Conservation (phyloP, 225 moss, liverwort and hornwort species). For the Bryoerythrophyllum caledonicum region DNA sequence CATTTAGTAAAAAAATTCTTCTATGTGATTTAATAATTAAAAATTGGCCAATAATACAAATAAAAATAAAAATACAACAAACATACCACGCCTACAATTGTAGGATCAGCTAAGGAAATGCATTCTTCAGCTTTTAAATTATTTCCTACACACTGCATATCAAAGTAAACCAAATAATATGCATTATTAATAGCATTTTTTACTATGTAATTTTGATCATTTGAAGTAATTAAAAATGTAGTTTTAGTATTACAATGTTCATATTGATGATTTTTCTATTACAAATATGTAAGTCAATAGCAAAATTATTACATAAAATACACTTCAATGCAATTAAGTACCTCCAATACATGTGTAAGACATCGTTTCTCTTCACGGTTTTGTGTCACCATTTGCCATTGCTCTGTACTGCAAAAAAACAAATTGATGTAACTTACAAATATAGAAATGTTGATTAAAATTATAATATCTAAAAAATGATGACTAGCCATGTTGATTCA, state of each 20-base stretch:
- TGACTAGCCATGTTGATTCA: no score
- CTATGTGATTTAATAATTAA: no score
- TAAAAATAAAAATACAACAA: rapidly evolving
- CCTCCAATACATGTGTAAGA: slow-evolving; percentile 52
- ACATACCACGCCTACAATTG: slow-evolving; percentile 46
- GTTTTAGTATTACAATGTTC: background rate
- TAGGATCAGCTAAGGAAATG: slow-evolving; percentile 1
- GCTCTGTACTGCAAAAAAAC: slow-evolving; percentile 62
- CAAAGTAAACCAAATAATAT: rapidly evolving
- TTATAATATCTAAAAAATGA: no score
- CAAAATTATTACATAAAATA: background rate
- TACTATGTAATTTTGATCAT: background rate
- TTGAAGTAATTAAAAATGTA: no score
- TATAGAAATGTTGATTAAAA: background rate
- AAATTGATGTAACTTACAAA: slow-evolving; percentile 23
- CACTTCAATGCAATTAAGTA: slow-evolving; percentile 28
- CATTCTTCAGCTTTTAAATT: slow-evolving; percentile 36
- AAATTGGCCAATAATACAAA: no score
- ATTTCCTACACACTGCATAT: slow-evolving; percentile 35
- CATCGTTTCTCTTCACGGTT: slow-evolving; percentile 56
- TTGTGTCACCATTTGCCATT: slow-evolving; percentile 66
- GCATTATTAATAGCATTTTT: background rate
- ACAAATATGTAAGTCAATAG: background rate
- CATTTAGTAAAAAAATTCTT: no score
- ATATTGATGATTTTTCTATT: background rate